Base-by-base conservation (phyloP, 768 basidiomycete genomes). In the Psilocybe subaeruginosa region DNA sequence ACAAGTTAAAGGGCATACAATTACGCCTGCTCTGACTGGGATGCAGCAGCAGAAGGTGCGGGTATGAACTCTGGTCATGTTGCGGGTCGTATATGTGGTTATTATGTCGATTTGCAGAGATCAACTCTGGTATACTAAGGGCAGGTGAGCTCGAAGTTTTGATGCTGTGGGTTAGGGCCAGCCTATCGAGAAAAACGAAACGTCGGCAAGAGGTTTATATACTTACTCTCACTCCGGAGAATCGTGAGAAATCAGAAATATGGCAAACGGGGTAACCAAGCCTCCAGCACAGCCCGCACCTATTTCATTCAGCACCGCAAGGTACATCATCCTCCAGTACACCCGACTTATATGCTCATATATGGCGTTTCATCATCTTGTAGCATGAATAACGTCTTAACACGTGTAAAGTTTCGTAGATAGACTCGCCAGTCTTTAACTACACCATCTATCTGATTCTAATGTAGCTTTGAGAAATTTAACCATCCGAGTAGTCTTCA, bases 21-120 rank as follows among this genome's bases (percentile, higher is more conserved):
- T 71, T 49, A 79, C 80, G 50, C 82, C 83, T 47, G 76, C 77
- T 64, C 83, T 72, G 37, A 80, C 79, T 8, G 83, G 81, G 53
- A 83, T 76, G 69, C 82, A 82, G 74, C 80, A 81, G 66, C 80
- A 82, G 69, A 81, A 82, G 41, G 74, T 82, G 65, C 80, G 78
- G 52, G 76, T 74, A 47, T 61, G 64, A 62, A 80, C 75, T 58
- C 72, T 68, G 17, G 73, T 71, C 75, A 77, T 78, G 63, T 62
- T 72, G 59, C 35, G 46, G 54, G 35, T 56, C 54, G 30, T 61
- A 54, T 59, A 43, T 58, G 54, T 56, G 41, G 43, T 58, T 12
- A 61, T 49, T 49, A 56, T 61, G 56, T 50, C 49, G 37, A 49
- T 62, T 60, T 59, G 56, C 62, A 72, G 69, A 72, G 70, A 67